Percentiles rank a stretch among this genome's conserved stretches.
phyloP scores from a whole-genome alignment of 1,284 basidiomycete genomes.

The Cryptococcus sp. region DNA sequence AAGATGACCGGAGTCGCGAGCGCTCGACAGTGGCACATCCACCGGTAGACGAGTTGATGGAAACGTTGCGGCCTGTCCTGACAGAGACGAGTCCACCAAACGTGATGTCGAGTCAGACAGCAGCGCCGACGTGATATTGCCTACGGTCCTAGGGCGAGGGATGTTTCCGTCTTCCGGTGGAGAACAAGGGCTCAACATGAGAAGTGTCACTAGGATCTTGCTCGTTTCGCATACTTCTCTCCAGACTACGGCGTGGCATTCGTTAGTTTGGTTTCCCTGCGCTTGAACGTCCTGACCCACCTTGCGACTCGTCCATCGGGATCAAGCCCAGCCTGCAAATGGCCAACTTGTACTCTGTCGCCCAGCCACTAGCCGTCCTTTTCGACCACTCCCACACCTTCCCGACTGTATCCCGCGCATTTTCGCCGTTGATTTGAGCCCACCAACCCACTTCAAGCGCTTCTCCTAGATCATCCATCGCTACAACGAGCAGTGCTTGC shows the following conservation, averaged over 20 bases:
- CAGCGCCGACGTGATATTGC: conserved; percentile 28
- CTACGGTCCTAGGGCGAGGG: conserved; percentile 16
- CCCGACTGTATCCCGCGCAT: conserved; percentile 8
- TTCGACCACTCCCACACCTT: conserved; percentile 14
- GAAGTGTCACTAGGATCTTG: conserved; percentile 19
- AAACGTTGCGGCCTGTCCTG: conserved; percentile 15
- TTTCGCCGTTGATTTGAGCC: conserved; percentile 1
- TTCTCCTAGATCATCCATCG: conserved; percentile 39
- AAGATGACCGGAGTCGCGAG: neutral
- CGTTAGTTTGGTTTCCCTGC: neutral
- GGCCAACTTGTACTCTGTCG: conserved; percentile 34
- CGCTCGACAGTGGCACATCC: neutral
- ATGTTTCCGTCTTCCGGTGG: neutral
- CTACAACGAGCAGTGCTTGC: conserved; percentile 23
- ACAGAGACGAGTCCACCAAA: conserved; percentile 39
- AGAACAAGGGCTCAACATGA: conserved; percentile 17
- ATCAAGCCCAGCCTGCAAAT: conserved; percentile 28
- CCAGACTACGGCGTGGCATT: conserved; percentile 24
- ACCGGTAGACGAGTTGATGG: conserved; percentile 5
- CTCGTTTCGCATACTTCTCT: conserved; percentile 5
- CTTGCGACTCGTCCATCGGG: conserved; percentile 29
- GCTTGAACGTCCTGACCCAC: conserved; percentile 18
- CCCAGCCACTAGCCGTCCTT: conserved; percentile 19
- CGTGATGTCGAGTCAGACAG: conserved; percentile 32
- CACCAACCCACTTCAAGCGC: conserved; percentile 23